Base-by-base conservation (phyloP, 2,329 filamentous ascomycete species). In the Aspergillus tubingensis region DNA sequence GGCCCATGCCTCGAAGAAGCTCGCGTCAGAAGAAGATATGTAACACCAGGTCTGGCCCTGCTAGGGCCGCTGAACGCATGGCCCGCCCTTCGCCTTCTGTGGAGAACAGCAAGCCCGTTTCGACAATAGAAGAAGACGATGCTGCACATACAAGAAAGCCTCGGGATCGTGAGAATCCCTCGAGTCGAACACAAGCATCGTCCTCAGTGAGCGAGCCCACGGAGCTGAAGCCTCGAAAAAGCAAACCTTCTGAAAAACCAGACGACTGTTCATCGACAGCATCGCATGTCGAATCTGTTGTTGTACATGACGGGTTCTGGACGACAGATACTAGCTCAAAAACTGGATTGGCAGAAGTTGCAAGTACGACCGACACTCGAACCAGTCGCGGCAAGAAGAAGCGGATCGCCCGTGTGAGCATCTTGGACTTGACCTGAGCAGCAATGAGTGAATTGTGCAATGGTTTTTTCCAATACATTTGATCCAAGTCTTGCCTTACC, bases 331-430 rank as follows among this genome's bases (percentile, higher is more conserved):
- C n/a, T n/a, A 23, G 21, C 8, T 32, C 62, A 44, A 19, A 59
- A 41, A 17, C 59, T 21, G 47, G 59, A 27, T 51, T 30, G 11
- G 17, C n/a, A 3, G 43, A 62, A 13, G 15, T 55, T 38, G 49
- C 30, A 15, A 27, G 15, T 23, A 43, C 23, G 19, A 51, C 27
- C 3, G 38, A 54, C n/a, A n/a, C 47, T 5, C 54, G 48, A 57
- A 52, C 39, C 51, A 56, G 58, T 19, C 47, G 56, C 61, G 47
- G 48, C 27, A 67, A 69, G 32, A 72, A 70, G 60, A 74, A 76
- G 60, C 63, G 71, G 11, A 61, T 75, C 23, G 52, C 70, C 23
- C 73, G 74, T 32, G 73, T 75, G 17, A 76, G 74, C 64, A 67
- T 76, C 32, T 15, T 76, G 50, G 74, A 76, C 60, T 61, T 76